Conservation (phyloP, 2,329 filamentous ascomycete species). For the Cytospora piceae region DNA sequence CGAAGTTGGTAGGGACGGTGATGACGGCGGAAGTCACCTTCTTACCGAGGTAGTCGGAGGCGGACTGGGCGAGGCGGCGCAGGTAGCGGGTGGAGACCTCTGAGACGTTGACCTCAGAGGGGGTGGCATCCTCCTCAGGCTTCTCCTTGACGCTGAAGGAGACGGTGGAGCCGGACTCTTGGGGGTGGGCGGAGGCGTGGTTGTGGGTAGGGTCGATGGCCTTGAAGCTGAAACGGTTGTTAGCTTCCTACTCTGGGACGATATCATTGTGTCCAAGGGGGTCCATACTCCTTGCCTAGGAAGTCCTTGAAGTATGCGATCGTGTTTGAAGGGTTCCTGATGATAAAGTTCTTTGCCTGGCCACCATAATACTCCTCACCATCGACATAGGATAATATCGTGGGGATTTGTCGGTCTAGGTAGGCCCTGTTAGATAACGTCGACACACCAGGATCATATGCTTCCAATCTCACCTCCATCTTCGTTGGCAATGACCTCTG, state of each 20-base stretch:
- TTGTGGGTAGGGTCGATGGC: conserved; percentile 94
- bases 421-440: neutral
- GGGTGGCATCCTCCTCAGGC: conserved; percentile 57
- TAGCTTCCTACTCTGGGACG: conserved; percentile 24
- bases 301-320: conserved; percentile 96
- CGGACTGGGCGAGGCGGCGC: conserved; percentile 77
- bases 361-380: conserved; percentile 96
- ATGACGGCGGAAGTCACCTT: conserved; percentile 93
- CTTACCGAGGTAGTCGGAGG: conserved; percentile 91
- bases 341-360: conserved; percentile 91
- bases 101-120: conserved; percentile 73
- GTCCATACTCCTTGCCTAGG: conserved; percentile 84
- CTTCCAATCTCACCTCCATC: conserved; percentile 75
- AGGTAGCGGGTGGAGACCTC: conserved; percentile 87
- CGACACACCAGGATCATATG: neutral
- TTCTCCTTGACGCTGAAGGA: conserved; percentile 86
- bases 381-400: conserved; percentile 89
- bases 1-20: conserved; percentile 91
- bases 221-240: conserved; percentile 68
- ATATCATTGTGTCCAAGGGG: neutral
- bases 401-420: conserved; percentile 92
- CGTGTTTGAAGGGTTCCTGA: conserved; percentile 92
- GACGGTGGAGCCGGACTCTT: conserved; percentile 71
- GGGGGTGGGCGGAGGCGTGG: conserved; percentile 89
- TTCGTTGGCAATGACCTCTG: conserved; percentile 98